Conservation (phyloP, 2,329 filamentous ascomycete species). For the Geoglossum cookeanum region DNA sequence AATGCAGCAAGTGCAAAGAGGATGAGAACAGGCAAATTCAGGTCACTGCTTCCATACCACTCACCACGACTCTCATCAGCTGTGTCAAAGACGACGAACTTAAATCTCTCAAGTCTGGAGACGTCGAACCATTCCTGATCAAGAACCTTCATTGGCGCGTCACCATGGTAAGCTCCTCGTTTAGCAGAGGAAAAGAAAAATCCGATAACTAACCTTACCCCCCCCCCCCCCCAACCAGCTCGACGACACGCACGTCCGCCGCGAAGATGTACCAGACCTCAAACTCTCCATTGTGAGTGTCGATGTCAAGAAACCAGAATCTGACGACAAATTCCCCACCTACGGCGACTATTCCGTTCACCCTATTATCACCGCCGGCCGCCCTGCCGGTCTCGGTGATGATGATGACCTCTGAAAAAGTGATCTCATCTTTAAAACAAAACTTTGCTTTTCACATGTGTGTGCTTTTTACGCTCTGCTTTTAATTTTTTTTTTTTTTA, state of each 20-base stretch:
- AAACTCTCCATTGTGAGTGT: slow-evolving; percentile 12
- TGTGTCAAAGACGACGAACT: slow-evolving; percentile 19
- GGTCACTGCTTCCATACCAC: slow-evolving; percentile 24
- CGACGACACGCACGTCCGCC: slow-evolving; percentile 6
- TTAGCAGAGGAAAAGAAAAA: too few relatives aligned
- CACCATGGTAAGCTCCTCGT: slow-evolving; percentile 7
- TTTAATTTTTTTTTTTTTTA: too few relatives aligned
- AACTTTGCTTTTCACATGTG: not conserved
- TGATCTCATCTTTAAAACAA: not conserved
- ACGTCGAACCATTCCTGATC: slow-evolving; percentile 13
- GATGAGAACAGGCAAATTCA: slow-evolving; percentile 12
- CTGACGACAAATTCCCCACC: not conserved
- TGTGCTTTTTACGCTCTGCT: not conserved
- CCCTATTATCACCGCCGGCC: not conserved
- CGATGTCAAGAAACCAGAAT: slow-evolving; percentile 6
- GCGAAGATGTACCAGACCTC: slow-evolving; percentile 11
- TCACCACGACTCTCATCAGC: slow-evolving; percentile 24
- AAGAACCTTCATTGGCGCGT: slow-evolving; percentile 13
- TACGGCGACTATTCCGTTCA: not conserved
- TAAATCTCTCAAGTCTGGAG: slow-evolving; percentile 10
- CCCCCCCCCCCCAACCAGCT: slow-evolving; percentile 4
- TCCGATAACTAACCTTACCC: not conserved
- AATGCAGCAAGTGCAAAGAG: slow-evolving; percentile 3
- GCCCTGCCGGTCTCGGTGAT: not conserved
- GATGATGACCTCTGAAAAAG: not conserved